These are phyloP conservation scores for Durio zibethinus DNA, from an alignment of 345 rosid species.

Conservation along the genomic window DNA sequence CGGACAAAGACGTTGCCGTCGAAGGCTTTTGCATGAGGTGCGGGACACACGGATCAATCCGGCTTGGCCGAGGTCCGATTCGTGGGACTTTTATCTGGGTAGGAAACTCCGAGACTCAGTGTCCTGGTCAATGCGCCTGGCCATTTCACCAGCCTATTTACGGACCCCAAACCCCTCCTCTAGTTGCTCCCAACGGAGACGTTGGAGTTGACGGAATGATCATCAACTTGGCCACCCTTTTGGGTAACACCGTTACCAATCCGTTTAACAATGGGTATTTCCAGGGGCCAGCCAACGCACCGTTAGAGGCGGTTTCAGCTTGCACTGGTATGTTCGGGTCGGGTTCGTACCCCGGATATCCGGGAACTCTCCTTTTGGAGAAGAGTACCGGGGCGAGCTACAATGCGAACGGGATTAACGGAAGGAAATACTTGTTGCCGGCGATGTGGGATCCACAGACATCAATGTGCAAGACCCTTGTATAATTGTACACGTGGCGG, in stretches of 20 bases:
- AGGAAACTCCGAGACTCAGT: constrained; percentile 80
- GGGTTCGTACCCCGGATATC: constrained; percentile 84
- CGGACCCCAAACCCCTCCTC: constrained; percentile 85
- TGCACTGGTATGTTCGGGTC: constrained; percentile 77
- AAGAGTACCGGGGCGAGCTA: constrained; percentile 70
- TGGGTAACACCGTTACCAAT: constrained; percentile 78
- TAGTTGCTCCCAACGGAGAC: constrained; percentile 85
- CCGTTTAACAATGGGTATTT: constrained; percentile 70
- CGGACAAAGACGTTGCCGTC: constrained; percentile 72
- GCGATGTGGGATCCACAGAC: constrained; percentile 91
- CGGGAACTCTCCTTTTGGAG: constrained; percentile 65
- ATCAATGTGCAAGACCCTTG: constrained; percentile 53
- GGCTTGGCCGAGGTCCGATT: constrained; percentile 20
- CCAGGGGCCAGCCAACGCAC: constrained; percentile 65
- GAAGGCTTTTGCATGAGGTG: constrained; percentile 82
- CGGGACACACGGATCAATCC: constrained; percentile 63
- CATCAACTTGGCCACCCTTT: constrained; percentile 69
- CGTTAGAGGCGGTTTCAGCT: constrained; percentile 70
- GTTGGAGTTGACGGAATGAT: constrained; percentile 93
- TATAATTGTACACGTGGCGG: constrained; percentile 31
- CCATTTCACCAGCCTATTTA: constrained; percentile 93
- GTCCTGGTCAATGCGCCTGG: constrained; percentile 95
- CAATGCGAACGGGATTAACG: constrained; percentile 67
- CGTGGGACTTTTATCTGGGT: constrained; percentile 71
- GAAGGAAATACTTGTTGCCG: constrained; percentile 73